phyloP scores from a whole-genome alignment of 345 rosid genomes.

The Xanthoceras sorbifolium region DNA sequence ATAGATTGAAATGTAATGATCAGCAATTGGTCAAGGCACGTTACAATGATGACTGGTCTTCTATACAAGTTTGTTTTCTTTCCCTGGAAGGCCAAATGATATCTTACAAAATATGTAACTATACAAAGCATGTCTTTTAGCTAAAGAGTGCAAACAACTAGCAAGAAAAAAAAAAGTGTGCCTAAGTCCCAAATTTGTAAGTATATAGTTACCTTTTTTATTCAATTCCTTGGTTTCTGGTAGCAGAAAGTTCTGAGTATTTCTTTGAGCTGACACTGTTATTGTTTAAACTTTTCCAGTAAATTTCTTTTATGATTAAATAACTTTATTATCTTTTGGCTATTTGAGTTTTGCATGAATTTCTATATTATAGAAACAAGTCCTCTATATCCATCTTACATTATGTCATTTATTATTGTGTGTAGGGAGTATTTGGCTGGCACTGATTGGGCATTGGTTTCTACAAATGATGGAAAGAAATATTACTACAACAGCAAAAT shows the following conservation, averaged over 20 bases:
- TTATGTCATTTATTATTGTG: constrained; percentile 10
- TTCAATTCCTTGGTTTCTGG: not conserved
- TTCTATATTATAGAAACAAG: not conserved
- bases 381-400: not conserved
- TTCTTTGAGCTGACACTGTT: not conserved
- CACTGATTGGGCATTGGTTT: constrained; percentile 85
- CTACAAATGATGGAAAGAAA: constrained; percentile 85
- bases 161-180: too few relatives aligned
- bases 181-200: too few relatives aligned
- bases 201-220: too few relatives aligned
- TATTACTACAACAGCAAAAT: constrained; percentile 91
- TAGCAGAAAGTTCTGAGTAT: not conserved
- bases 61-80: too few relatives aligned
- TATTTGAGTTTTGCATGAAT: not conserved
- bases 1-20: too few relatives aligned
- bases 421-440: constrained; percentile 80
- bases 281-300: not conserved
- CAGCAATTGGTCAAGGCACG: too few relatives aligned
- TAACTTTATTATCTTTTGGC: not conserved
- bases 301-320: not conserved
- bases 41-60: too few relatives aligned
- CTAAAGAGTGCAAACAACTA: too few relatives aligned
- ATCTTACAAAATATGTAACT: too few relatives aligned
- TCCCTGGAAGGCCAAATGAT: too few relatives aligned
- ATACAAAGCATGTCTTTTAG: too few relatives aligned